Evolutionary conservation across 805 yeast genomes (phyloP).

Genomic region (Ogataea neopini): DNA sequence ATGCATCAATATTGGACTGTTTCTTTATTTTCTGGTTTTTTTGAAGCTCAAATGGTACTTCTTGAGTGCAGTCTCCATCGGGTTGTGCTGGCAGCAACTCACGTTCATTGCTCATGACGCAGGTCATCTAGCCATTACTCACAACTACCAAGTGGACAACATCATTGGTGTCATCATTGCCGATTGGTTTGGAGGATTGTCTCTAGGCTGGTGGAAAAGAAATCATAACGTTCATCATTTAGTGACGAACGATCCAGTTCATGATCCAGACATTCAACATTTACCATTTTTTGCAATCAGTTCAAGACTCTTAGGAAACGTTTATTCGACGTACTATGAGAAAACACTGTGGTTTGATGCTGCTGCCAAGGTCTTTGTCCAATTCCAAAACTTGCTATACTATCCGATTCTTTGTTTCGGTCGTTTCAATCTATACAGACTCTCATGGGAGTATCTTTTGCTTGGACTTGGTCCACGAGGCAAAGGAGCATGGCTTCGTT

Average conservation of each 20-base stretch:
- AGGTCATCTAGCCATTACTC: slow-evolving; percentile 83
- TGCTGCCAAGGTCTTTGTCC: slow-evolving; percentile 57
- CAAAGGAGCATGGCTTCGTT: slow-evolving; percentile 83
- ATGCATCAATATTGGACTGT: slow-evolving; percentile 56
- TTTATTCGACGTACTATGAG: slow-evolving; percentile 81
- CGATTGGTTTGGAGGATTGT: slow-evolving; percentile 81
- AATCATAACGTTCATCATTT: slow-evolving; percentile 93
- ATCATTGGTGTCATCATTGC: slow-evolving; percentile 73
- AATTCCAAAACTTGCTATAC: slow-evolving; percentile 66
- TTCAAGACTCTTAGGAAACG: slow-evolving; percentile 61
- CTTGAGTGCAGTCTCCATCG: slow-evolving; percentile 64
- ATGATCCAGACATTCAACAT: slow-evolving; percentile 94
- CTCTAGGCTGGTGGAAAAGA: slow-evolving; percentile 93
- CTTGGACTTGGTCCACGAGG: slow-evolving; percentile 84
- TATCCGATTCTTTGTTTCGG: slow-evolving; percentile 83
- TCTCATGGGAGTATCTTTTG: slow-evolving; percentile 77
- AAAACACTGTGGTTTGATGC: slow-evolving; percentile 66
- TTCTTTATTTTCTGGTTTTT: slow-evolving; percentile 49
- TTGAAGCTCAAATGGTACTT: slow-evolving; percentile 47
- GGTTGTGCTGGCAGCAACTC: slow-evolving; percentile 85
- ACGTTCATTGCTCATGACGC: slow-evolving; percentile 90
- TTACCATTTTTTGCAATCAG: slow-evolving; percentile 89
- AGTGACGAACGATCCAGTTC: slow-evolving; percentile 89
- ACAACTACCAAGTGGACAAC: slow-evolving; percentile 74
- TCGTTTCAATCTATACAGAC: slow-evolving; percentile 77